Evolutionary conservation across 2,329 filamentous ascomycete genomes (phyloP).

Genomic region (Pseudogymnoascus sp.): DNA sequence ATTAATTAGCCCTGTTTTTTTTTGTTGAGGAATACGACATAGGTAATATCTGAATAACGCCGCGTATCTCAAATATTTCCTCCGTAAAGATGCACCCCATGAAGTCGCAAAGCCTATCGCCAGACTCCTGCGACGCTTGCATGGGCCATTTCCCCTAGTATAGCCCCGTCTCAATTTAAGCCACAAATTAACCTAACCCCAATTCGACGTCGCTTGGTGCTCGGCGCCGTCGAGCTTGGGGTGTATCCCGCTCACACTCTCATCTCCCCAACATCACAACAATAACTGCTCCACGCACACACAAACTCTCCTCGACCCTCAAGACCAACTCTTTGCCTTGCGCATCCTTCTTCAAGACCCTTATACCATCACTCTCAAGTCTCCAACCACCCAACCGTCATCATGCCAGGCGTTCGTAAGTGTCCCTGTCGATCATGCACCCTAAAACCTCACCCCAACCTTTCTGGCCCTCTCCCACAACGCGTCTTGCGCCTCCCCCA

Average conservation of each 20-base stretch:
- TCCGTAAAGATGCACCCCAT: background rate
- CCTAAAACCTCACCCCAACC: conserved; percentile 1
- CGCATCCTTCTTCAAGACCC: background rate
- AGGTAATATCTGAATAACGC: background rate
- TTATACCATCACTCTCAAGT: background rate
- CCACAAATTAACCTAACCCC: conserved; percentile 2
- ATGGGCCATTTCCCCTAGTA: background rate
- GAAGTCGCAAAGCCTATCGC: background rate
- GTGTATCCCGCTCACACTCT: background rate
- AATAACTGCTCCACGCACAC: background rate
- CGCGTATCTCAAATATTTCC: background rate
- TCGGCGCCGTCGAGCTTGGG: conserved; percentile 1
- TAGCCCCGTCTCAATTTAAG: conserved; percentile 5
- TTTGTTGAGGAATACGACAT: background rate
- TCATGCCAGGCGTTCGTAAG: conserved; percentile 26
- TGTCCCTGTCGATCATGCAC: conserved; percentile 10
- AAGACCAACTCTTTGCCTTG: background rate
- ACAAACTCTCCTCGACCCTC: background rate
- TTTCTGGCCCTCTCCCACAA: background rate
- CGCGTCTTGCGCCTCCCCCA: background rate
- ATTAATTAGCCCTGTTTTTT: background rate
- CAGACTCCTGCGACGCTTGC: background rate
- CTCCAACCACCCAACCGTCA: conserved; percentile 11
- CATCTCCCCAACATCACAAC: conserved; percentile 4
- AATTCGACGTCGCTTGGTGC: conserved; percentile 1